Base-by-base conservation (phyloP, 257 asterid species). In the Fraxinus anomala region DNA sequence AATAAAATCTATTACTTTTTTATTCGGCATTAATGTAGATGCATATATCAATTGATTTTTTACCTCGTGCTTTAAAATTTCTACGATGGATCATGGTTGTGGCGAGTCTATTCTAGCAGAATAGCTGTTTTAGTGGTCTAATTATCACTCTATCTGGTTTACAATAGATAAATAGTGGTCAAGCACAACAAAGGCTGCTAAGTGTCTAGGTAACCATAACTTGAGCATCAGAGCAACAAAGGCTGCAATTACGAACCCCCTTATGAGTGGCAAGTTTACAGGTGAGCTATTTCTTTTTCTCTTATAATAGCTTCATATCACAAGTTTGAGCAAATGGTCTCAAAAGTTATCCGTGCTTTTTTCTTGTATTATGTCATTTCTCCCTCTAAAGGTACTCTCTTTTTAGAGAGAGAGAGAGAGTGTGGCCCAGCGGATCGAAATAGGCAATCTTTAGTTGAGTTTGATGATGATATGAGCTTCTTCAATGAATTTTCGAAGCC, bases 351-450 rank as follows among this genome's bases (percentile, higher is more conserved):
- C 3, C 31, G 31, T 30, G 31, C 73, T 47, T 19, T 13, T 19
- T 36, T 36, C 39, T 3, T 16, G 12, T 47, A 13, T 47, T 11
- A 83, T 79, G 80, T 70, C 82, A 24, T 12, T 78, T 86, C 92
- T 87, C 93, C 90, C 90, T 90, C 91, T 82, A 83, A 71, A 73
- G 65, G 68, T 78, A 78, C 79, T 81, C 59, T 73, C 81, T 79
- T 82, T 73, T 75, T 74, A 77, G 82, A 82, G 39, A 36, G 80
- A 80, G 80, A 54, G 83, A 40, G 31, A n/a, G n/a, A n/a, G n/a
- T 30, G 83, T 72, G 91, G 86, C 91, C 92, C 93, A 85, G 88
- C 79, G 89, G 93, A 94, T 94, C 90, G 97, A 94, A 89, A 89
- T 88, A 96, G 87, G 85, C 87, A 76, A 79, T 85, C 84, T 82